Base-by-base conservation (phyloP, 2,329 filamentous ascomycete species). In the Penicillium sp. region DNA sequence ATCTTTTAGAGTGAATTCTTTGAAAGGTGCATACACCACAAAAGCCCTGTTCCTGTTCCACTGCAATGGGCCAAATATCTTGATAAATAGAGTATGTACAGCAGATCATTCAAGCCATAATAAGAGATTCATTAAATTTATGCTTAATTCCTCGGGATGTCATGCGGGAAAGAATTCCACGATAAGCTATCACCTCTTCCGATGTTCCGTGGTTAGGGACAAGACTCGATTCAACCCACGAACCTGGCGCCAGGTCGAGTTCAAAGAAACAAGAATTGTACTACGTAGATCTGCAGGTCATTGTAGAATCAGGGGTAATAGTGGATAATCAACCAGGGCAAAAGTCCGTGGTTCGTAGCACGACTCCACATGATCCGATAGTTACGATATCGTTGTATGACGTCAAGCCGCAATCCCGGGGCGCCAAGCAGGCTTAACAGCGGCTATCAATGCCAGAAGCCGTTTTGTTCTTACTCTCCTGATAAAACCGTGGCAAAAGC, bases 21-120 rank as follows among this genome's bases (percentile, higher is more conserved):
- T 53, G 43, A 59, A 58, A 64, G 60, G 53, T 58, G 55, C 61
- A 60, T 64, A 50, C 61, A 48, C 41, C 46, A 50, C 29, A 26
- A 51, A 23, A 40, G 37, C 37, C n/a, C 18, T 22, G 37, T 40
- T 6, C 37, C 25, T 51, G 23, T 25, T 51, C 40, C 27, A 6
- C 29, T 43, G 29, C 29, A 31, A 31, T 6, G 14, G 6, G 27
- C 27, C 27, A 9, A n/a, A 8, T 6, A n/a, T n/a, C n/a, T 37
- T 18, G 33, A 18, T 37, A 37, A 18, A 18, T 18, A 37, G 6
- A 31, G 29, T 26, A 26, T 31, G 29, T 31, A 37, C 33, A 18
- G 37, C 22, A 40, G 37, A 40, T 22, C 14, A 14, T 40, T 11
- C 8, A 11, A 37, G 1, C 2, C 11, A 22, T 1, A 40, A 22